A percentile compares a stretch with the other conserved stretches of the same genome.
Conservation (phyloP, 2,329 filamentous ascomycete genomes). For the Mycosphaerella sp. region DNA sequence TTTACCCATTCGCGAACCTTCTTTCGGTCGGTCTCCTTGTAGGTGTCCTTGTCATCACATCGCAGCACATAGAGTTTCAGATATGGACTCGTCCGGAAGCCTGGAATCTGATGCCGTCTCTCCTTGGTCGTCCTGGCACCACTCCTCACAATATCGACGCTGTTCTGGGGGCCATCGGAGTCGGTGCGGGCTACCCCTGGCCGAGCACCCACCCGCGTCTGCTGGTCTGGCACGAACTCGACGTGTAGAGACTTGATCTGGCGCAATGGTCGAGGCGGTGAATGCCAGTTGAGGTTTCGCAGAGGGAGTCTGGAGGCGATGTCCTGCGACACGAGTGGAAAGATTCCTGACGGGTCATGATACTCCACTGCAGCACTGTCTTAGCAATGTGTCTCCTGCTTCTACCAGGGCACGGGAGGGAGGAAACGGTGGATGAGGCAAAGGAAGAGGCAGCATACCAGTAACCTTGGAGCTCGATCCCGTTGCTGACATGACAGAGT, state of each 20-base stretch:
- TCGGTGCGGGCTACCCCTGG: slow-evolving; percentile 19
- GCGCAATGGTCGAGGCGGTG: slow-evolving; percentile 79
- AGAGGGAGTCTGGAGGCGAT: slow-evolving; percentile 75
- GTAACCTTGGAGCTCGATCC: slow-evolving; percentile 46
- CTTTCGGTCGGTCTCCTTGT: slow-evolving; percentile 72
- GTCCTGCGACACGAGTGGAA: slow-evolving; percentile 71
- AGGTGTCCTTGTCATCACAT: slow-evolving; percentile 92
- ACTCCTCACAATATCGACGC: slow-evolving; percentile 42
- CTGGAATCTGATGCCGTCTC: slow-evolving; percentile 89
- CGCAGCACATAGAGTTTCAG: slow-evolving; percentile 82
- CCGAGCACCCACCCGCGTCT: slow-evolving; percentile 25
- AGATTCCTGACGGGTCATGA: slow-evolving; percentile 85
- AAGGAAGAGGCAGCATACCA: slow-evolving; percentile 31
- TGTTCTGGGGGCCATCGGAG: slow-evolving; percentile 24
- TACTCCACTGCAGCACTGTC: slow-evolving; percentile 69
- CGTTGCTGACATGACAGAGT: slow-evolving; percentile 14
- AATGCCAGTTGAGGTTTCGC: slow-evolving; percentile 94
- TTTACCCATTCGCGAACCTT: slow-evolving; percentile 90
- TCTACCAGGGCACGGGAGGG: neutral
- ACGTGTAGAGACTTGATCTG: slow-evolving; percentile 92
- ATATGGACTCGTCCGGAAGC: slow-evolving; percentile 85
- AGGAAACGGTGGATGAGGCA: neutral
- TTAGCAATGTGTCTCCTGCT: neutral
- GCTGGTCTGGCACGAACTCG: slow-evolving; percentile 61
- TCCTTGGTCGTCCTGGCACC: slow-evolving; percentile 40